Evolutionary conservation across 345 rosid species (phyloP), one percentile per base, ranked within the genome.

Genomic region (Pelargonium nanum): DNA sequence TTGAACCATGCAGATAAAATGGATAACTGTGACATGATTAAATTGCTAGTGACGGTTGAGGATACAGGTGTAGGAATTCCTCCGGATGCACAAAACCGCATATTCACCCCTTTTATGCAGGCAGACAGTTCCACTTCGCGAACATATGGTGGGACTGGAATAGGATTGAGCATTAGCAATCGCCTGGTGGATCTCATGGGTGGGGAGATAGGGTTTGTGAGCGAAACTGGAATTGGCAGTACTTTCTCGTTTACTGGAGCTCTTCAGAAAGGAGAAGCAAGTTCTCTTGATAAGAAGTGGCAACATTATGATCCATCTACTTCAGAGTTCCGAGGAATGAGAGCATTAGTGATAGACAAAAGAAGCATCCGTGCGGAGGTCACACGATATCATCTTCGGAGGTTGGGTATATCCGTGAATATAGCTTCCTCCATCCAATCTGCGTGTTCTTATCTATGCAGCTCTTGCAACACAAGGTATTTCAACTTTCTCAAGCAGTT

Each of bases 51-150:
- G 58, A 83, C 89, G 17, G 91, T 93, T 58, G 97, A 93, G 71
- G 97, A 93, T 66, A 93, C 99, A 22, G 99, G 99, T 15, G 82
- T 84, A 3, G 99, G 99, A 56, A 93, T 93, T 71, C 89, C 85
- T 57, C 22, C 61, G 6, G 96, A 85, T 4, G 96, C 91, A 58
- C 96, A 93, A 57, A 65, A 63, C 65, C 81, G 81, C 5, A 89
- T 93, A 64, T 93, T 93, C 80, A 89, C 94, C 6, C 99, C 97
- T 57, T 93, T 93, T 67, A 79, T 93, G 87, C 99, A 93, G 77
- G 99, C 96, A 4, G 99, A 93, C 66, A 93, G 97, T 66, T 93
- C 99, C 57, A 93, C 97, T 30, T 93, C 99, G 5, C 84, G 99
- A 52, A 88, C 87, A 21, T 81, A 93, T 75, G 99, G 99, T 62